Conservation (phyloP, 306 rosid genomes). For the Astragalus glycyphyllos region DNA sequence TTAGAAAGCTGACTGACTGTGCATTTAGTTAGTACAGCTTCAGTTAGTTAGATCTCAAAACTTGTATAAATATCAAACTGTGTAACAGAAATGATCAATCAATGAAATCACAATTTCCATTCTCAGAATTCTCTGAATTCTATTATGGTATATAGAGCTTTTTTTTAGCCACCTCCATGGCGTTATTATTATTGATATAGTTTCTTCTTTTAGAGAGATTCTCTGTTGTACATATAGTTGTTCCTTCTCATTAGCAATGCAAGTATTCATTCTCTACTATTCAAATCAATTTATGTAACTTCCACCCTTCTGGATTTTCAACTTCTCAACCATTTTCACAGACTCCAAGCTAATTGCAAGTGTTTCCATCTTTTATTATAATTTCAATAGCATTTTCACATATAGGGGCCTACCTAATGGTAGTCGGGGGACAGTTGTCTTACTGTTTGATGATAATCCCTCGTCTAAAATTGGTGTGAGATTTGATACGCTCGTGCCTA, state of each 20-base stretch:
- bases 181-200: no score
- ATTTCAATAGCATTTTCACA: slow-evolving; percentile 14
- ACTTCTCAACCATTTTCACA: slow-evolving; percentile 4
- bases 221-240: neutral
- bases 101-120: no score
- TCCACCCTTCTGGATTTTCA: neutral
- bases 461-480: slow-evolving; percentile 83
- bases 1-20: no score
- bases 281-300: slow-evolving; percentile 2
- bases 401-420: slow-evolving; percentile 82
- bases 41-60: no score
- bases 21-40: no score
- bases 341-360: neutral
- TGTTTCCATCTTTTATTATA: slow-evolving; percentile 16
- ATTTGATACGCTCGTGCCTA: slow-evolving; percentile 79
- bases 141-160: no score
- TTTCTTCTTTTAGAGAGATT: no score
- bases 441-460: slow-evolving; percentile 82
- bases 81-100: no score
- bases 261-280: slow-evolving; percentile 4
- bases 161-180: no score
- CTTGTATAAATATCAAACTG: no score
- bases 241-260: neutral
- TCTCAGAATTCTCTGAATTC: no score
- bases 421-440: slow-evolving; percentile 71